Evolutionary conservation across 768 basidiomycete genomes (phyloP), one percentile per base, ranked within the genome.

Genomic region (Mycena alexandri): DNA sequence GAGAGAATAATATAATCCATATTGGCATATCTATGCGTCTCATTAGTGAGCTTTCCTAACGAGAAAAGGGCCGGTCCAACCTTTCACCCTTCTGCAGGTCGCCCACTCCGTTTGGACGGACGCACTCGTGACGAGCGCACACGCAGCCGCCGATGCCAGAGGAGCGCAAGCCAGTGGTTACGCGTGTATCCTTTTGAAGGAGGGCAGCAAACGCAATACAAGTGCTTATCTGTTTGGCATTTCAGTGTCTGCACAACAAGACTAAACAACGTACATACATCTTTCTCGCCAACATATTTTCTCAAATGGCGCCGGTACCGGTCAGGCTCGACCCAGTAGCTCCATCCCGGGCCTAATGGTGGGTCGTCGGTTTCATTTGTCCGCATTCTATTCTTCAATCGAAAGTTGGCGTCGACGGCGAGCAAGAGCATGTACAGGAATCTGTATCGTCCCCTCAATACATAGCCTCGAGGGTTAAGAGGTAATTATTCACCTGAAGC

Each of bases 341-440:
- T 36, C 25, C 25, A 59, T 2, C 57, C 44, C 3, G 57, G 46
- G 7, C 57, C 57, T 3, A 59, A 43, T 2, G 57, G 25, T 12
- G 46, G 57, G 14, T 59, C 57, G 0, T 19, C 19, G 3, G 21
- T 25, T 16, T 59, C 29, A n/a, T 59, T 59, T 2, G 29, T 1
- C 13, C 33, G 43, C 29, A 59, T 47, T 0, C 57, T 16, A 36
- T 59, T 59, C 19, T 48, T 46, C 1, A 59, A 29, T 12, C 24
- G 19, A 25, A 59, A 59, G 9, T 59, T 59, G 7, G 46, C 57
- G 21, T 58, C 25, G 16, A 59, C 13, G 5, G 46, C 57, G 14
- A 59, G 10, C 2, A 59, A 5, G n/a, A 58, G 19, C 57, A 47
- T 59, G n/a, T 46, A 59, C 2, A 59, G 46, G 13, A 69, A 64